Evolutionary conservation across 495 filamentous ascomycete genomes (phyloP), one percentile per base, ranked within the genome.

Genomic region (Filosporella fistucella): DNA sequence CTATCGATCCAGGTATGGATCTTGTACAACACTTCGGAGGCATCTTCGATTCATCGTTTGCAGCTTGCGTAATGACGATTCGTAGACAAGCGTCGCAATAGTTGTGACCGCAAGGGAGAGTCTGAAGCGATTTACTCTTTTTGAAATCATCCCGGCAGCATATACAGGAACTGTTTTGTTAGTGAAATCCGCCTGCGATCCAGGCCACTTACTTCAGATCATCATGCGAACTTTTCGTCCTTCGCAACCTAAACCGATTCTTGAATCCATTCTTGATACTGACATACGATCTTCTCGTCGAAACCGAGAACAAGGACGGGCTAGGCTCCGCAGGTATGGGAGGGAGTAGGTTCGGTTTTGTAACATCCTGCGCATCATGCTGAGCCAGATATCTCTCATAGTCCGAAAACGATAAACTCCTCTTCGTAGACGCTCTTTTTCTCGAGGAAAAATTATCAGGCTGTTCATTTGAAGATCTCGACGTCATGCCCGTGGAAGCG

Each of bases 21-120:
- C 69, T 66, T n/a, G 70, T 65, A 54, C 79, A 82, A 54, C 78
- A 82, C 21, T 70, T 62, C 1, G 78, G 77, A 4, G 78, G 77
- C 68, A 78, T 75, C 40, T 69, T 75, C 42, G 65, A 67, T 58
- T 78, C 75, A 49, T 77, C 70, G 1, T 54, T 57, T 4, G 61
- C 67, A 18, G 74, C 74, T 52, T 78, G 76, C 9, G 61, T 64
- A 46, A 78, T 63, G 55, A 80, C 63, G 36, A 70, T 55, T 35
- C 63, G 60, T 11, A 80, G 59, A 49, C 76, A 80, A 28, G 56
- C 47, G 10, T 61, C 56, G 61, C 76, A 80, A 47, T 78, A 79
- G 22, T 56, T 69, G 53, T 80, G 76, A 10, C 67, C 64, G 55
- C 76, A 80, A 3, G 68, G 71, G 1, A 80, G 60, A 10, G 52